Percentiles rank a stretch among this genome's conserved stretches.
These are phyloP conservation scores for Tripterygium wilfordii DNA, from an alignment of 177 flowering plant species.

Conservation along the genomic window DNA sequence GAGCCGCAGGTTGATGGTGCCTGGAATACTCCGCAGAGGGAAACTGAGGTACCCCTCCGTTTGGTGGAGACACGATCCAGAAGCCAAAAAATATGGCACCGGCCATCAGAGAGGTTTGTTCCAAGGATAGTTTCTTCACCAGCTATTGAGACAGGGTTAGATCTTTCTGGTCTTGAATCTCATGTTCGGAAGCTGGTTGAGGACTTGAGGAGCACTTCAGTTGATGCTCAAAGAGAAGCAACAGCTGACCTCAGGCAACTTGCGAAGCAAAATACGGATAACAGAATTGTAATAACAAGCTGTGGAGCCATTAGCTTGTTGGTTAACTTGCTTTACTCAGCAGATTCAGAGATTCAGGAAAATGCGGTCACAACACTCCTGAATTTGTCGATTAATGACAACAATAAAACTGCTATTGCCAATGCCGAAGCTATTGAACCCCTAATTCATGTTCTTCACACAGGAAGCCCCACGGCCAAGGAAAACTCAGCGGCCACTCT, in stretches of 20 bases:
- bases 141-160: slow-evolving; percentile 51
- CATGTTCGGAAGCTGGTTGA: slow-evolving; percentile 58
- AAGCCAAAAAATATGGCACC: slow-evolving; percentile 63
- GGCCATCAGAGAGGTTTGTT: slow-evolving; percentile 60
- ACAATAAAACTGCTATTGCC: slow-evolving; percentile 76
- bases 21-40: slow-evolving; percentile 33
- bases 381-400: slow-evolving; percentile 82
- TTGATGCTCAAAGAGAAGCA: slow-evolving; percentile 59
- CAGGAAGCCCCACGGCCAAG: slow-evolving; percentile 79
- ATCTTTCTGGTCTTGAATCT: slow-evolving; percentile 60
- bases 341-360: slow-evolving; percentile 55
- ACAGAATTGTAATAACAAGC: slow-evolving; percentile 71
- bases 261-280: slow-evolving; percentile 76
- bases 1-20: slow-evolving; percentile 38
- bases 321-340: slow-evolving; percentile 54
- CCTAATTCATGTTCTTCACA: slow-evolving; percentile 70
- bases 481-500: slow-evolving; percentile 93
- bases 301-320: slow-evolving; percentile 66
- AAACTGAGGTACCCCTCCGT: slow-evolving; percentile 44
- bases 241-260: slow-evolving; percentile 55
- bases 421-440: slow-evolving; percentile 77
- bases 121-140: slow-evolving; percentile 61
- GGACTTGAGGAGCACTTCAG: slow-evolving; percentile 44
- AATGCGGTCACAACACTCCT: slow-evolving; percentile 86
- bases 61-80: slow-evolving; percentile 52